These are phyloP conservation scores for Spizellomyces sp. DNA, from an alignment of 192 early-diverging fungal genomes.

Conservation along the genomic window DNA sequence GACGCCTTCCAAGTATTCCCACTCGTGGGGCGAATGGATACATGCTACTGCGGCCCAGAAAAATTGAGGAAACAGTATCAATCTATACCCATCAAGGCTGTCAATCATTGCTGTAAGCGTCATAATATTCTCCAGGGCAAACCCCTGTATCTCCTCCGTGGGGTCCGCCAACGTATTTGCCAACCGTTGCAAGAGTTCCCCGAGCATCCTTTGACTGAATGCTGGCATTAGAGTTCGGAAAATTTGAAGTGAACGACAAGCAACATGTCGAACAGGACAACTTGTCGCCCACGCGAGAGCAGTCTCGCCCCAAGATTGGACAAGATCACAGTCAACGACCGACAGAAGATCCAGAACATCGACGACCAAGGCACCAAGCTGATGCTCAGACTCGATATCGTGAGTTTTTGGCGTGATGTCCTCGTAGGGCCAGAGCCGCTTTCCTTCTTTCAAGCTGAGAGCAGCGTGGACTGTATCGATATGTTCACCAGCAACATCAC, in stretches of 20 bases:
- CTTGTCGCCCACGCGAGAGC: slow-evolving; percentile 81
- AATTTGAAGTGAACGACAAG: slow-evolving; percentile 83
- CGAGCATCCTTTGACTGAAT: slow-evolving; percentile 74
- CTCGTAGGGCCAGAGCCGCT: slow-evolving; percentile 78
- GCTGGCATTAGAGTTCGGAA: slow-evolving; percentile 71
- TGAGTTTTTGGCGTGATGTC: slow-evolving; percentile 64
- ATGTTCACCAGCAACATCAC: slow-evolving; percentile 26
- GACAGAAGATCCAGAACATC: slow-evolving; percentile 53
- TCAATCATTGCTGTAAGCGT: slow-evolving; percentile 69
- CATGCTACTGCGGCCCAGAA: slow-evolving; percentile 82
- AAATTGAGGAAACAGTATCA: slow-evolving; percentile 74
- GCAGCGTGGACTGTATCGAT: slow-evolving; percentile 51
- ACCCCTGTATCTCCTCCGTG: slow-evolving; percentile 76
- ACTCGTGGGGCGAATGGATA: slow-evolving; percentile 72
- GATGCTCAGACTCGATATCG: slow-evolving; percentile 36
- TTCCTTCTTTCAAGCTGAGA: slow-evolving; percentile 70
- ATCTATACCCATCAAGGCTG: slow-evolving; percentile 52
- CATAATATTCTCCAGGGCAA: slow-evolving; percentile 75
- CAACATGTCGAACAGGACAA: slow-evolving; percentile 85
- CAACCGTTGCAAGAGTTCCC: slow-evolving; percentile 73
- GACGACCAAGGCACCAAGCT: slow-evolving; percentile 42
- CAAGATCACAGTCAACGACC: slow-evolving; percentile 40
- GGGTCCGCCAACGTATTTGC: slow-evolving; percentile 78
- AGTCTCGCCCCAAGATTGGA: slow-evolving; percentile 70
- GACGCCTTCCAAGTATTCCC: slow-evolving; percentile 74